phyloP scores from a whole-genome alignment of 2,329 filamentous ascomycete species.

The Hymenoscyphus fructigenus region DNA sequence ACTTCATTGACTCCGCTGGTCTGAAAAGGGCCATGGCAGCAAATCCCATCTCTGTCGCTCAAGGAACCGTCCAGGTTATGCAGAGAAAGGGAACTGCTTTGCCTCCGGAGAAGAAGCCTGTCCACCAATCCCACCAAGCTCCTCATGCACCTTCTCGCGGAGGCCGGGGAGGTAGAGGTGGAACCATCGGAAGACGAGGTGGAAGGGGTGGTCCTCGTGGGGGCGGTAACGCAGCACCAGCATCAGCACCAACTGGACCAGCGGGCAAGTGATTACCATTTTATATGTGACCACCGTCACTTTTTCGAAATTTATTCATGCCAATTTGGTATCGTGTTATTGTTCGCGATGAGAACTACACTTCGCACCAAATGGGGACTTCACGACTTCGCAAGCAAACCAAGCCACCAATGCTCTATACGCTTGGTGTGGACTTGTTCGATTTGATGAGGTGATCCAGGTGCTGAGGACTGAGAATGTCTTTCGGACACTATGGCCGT shows the following conservation, averaged over 20 bases:
- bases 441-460: too few species aligned
- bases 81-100: constrained; percentile 81
- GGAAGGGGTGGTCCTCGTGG: constrained; percentile 27
- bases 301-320: neutral
- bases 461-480: too few species aligned
- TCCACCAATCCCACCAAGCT: constrained; percentile 26
- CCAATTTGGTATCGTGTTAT: neutral
- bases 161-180: constrained; percentile 28
- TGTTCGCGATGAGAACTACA: neutral
- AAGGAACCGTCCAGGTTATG: constrained; percentile 82
- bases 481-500: too few species aligned
- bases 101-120: constrained; percentile 75
- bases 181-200: constrained; percentile 26
- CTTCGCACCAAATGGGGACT: neutral
- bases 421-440: neutral
- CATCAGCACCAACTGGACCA: constrained; percentile 30
- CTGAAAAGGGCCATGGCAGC: constrained; percentile 78
- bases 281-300: neutral
- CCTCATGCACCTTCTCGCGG: constrained; percentile 19
- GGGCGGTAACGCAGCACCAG: constrained; percentile 23
- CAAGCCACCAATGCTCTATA: neutral
- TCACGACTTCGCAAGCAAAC: neutral
- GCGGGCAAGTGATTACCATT: constrained; percentile 26
- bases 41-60: constrained; percentile 78
- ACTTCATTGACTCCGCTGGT: constrained; percentile 72